Conservation (phyloP, 2,329 filamentous ascomycete species). For the Penicillium sp. region DNA sequence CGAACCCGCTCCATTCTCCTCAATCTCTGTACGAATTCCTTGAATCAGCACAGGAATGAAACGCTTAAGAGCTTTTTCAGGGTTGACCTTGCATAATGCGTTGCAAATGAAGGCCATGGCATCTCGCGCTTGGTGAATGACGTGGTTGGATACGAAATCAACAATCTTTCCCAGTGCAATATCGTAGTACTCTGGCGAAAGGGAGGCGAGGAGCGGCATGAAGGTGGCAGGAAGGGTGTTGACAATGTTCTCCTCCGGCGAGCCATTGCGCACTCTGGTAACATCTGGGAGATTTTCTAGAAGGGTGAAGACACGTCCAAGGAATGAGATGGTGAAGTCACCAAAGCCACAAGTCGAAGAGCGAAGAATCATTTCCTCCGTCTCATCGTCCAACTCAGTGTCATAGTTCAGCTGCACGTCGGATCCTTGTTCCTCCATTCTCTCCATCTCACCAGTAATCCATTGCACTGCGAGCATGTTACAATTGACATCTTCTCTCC, state of each 20-base stretch:
- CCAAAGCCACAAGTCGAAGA: constrained; percentile 93
- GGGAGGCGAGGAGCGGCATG: constrained; percentile 82
- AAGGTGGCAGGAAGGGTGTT: constrained; percentile 92
- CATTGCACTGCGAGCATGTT: constrained; percentile 82
- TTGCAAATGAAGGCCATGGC: constrained; percentile 99
- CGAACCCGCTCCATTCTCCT: constrained; percentile 92
- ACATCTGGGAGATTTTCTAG: constrained; percentile 93
- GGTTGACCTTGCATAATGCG: constrained; percentile 91
- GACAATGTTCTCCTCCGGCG: constrained; percentile 94
- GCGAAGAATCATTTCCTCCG: constrained; percentile 82
- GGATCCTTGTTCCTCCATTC: constrained; percentile 85
- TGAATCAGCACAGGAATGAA: constrained; percentile 88
- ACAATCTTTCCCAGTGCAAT: constrained; percentile 89
- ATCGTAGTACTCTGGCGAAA: constrained; percentile 93
- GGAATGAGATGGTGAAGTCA: constrained; percentile 86
- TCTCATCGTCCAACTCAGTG: constrained; percentile 76
- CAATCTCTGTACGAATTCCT: constrained; percentile 94
- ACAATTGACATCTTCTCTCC: constrained; percentile 67
- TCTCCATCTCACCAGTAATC: constrained; percentile 91
- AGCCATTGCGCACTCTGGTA: constrained; percentile 81
- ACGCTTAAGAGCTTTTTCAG: constrained; percentile 86
- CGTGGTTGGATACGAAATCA: constrained; percentile 87
- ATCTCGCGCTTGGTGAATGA: constrained; percentile 94
- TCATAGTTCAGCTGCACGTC: constrained; percentile 84
- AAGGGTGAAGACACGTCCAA: constrained; percentile 93